phyloP scores from a whole-genome alignment of 2,329 filamentous ascomycete species.

The Colletotrichum somersetense region DNA sequence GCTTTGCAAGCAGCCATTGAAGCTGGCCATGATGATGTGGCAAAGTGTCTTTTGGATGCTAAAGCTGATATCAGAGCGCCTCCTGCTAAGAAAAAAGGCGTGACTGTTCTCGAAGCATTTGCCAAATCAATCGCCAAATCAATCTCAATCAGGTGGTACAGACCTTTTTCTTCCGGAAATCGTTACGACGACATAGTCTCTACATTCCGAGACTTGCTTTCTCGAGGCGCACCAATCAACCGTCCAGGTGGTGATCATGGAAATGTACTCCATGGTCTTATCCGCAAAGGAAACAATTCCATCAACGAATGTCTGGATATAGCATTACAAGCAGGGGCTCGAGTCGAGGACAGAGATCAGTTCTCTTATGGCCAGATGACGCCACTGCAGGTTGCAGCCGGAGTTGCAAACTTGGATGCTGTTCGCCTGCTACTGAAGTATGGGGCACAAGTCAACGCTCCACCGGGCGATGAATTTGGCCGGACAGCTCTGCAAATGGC shows the following conservation, averaged over 20 bases:
- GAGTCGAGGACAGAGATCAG: not conserved
- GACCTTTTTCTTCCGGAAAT: too few relatives aligned
- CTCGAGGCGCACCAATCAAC: not conserved
- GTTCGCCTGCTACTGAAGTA: not conserved
- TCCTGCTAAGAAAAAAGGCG: not conserved
- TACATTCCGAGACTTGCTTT: not conserved
- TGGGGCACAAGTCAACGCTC: not conserved
- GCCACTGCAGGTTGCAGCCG: not conserved
- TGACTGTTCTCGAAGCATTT: slow-evolving; percentile 6
- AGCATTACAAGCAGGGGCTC: not conserved
- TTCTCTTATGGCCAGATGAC: not conserved
- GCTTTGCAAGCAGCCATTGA: slow-evolving; percentile 6
- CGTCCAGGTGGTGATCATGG: not conserved
- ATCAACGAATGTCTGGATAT: not conserved
- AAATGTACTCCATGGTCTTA: not conserved
- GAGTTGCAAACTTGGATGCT: not conserved
- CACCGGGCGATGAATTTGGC: not conserved
- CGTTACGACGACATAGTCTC: too few relatives aligned
- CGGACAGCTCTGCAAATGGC: slow-evolving; percentile 14
- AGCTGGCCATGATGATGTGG: fast-evolving
- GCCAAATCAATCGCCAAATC: too few relatives aligned
- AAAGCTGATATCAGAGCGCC: not conserved
- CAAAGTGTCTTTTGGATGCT: not conserved
- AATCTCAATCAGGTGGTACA: too few relatives aligned
- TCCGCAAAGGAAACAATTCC: too few relatives aligned